Percentiles rank a stretch among this genome's conserved stretches.
phyloP scores from a whole-genome alignment of 2,329 filamentous ascomycete genomes.

The Fusarium siculi region DNA sequence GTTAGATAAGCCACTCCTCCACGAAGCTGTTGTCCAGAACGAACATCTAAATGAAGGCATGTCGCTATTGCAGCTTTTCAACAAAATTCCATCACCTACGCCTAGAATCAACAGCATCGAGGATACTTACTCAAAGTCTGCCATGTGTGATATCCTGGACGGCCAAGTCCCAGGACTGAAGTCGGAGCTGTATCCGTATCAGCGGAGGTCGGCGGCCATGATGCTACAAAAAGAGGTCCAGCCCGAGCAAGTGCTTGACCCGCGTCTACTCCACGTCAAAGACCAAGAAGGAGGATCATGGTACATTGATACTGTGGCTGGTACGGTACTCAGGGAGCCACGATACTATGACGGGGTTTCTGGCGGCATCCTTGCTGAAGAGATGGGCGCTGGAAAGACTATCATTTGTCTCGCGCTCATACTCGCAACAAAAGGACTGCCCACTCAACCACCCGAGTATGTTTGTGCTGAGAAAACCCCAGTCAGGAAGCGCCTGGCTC shows the following conservation, averaged over 20 bases:
- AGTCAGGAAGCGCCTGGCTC: constrained; percentile 62
- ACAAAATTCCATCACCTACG: constrained; percentile 74
- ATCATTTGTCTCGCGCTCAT: constrained; percentile 84
- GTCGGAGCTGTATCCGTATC: constrained; percentile 79
- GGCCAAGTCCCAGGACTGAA: constrained; percentile 66
- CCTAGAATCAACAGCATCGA: constrained; percentile 62
- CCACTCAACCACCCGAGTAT: constrained; percentile 72
- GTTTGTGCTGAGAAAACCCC: constrained; percentile 58
- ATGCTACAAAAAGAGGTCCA: constrained; percentile 86
- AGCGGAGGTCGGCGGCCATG: constrained; percentile 79
- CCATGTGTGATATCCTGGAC: constrained; percentile 66
- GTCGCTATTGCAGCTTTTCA: constrained; percentile 78
- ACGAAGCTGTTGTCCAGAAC: constrained; percentile 35
- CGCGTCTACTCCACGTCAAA: constrained; percentile 69
- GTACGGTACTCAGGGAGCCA: constrained; percentile 71
- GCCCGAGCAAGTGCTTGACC: constrained; percentile 74
- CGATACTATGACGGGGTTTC: constrained; percentile 77
- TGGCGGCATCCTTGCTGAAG: constrained; percentile 83
- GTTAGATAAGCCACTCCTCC: constrained; percentile 10
- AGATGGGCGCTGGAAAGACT: constrained; percentile 88
- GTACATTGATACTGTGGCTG: constrained; percentile 76
- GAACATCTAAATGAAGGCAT: constrained; percentile 51
- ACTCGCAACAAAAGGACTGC: constrained; percentile 77
- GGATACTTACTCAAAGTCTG: constrained; percentile 62
- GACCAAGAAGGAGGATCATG: constrained; percentile 72